Percentiles rank a stretch among this genome's conserved stretches.
Conservation (phyloP, 176 grass and related monocot genomes). For the Carex kokanica region DNA sequence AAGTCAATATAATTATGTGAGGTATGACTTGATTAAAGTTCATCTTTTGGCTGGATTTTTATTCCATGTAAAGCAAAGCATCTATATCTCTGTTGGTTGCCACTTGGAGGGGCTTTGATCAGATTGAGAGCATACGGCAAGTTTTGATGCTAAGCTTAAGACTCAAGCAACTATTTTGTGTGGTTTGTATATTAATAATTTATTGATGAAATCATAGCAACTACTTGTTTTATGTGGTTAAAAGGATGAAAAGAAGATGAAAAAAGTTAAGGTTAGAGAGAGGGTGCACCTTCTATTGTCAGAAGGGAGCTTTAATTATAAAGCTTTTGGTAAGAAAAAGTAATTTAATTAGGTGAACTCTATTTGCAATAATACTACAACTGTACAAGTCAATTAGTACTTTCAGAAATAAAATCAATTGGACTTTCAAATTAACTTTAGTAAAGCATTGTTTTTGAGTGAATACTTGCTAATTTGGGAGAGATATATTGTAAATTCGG, state of each 20-base stretch:
- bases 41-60: slow-evolving; percentile 42
- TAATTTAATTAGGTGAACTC: not conserved
- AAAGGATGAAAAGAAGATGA: not conserved
- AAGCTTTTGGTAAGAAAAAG: not conserved
- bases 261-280: not conserved
- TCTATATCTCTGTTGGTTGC: slow-evolving; percentile 21
- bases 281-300: slow-evolving; percentile 7
- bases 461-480: not conserved
- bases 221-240: not conserved
- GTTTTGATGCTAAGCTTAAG: slow-evolving; percentile 57
- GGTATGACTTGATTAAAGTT: slow-evolving; percentile 29
- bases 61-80: slow-evolving; percentile 33
- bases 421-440: not conserved
- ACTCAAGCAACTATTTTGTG: slow-evolving; percentile 38
- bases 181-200: not conserved
- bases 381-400: not conserved
- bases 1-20: not conserved
- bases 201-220: slow-evolving; percentile 12
- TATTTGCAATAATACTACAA: not conserved
- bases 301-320: slow-evolving; percentile 3
- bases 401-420: not conserved
- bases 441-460: not conserved
- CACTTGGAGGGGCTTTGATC: slow-evolving; percentile 32
- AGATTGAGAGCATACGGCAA: slow-evolving; percentile 33
- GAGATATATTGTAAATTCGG: not conserved